phyloP scores from a whole-genome alignment of 2,329 filamentous ascomycete genomes.

The Trichoderma brevicompactum region DNA sequence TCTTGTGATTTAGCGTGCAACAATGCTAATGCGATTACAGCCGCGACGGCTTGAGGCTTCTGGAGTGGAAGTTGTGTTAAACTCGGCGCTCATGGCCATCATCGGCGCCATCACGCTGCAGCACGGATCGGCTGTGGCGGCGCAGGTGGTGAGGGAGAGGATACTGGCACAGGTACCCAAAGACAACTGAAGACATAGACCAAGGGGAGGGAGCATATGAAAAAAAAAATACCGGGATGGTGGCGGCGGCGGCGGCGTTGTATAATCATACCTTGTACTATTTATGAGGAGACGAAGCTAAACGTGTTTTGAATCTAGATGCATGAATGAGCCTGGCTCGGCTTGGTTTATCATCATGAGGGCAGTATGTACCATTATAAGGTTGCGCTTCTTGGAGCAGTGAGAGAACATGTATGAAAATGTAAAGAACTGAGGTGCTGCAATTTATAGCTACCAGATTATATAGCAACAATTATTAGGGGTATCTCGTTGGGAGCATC shows the following conservation, averaged over 20 bases:
- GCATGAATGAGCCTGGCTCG: conserved; percentile 22
- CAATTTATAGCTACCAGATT: neutral
- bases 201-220: neutral
- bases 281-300: conserved; percentile 31
- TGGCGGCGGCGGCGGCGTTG: conserved; percentile 13
- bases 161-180: conserved; percentile 58
- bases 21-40: conserved; percentile 40
- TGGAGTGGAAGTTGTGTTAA: conserved; percentile 74
- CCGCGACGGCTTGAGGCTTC: conserved; percentile 71
- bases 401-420: neutral
- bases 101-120: conserved; percentile 89
- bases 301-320: conserved; percentile 31
- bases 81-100: conserved; percentile 80
- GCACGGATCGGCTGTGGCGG: conserved; percentile 78
- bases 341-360: conserved; percentile 2
- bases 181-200: conserved; percentile 22
- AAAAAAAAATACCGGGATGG: conserved; percentile 3
- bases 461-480: neutral
- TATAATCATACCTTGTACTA: conserved; percentile 37
- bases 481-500: neutral
- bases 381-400: neutral
- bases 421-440: neutral
- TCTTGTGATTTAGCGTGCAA: neutral
- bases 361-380: conserved; percentile 4
- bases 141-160: conserved; percentile 73